Percentiles rank a stretch among this genome's conserved stretches.
These are phyloP conservation scores for Gracilaria caudata DNA, from an alignment of 23 red algal species.

Conservation along the genomic window DNA sequence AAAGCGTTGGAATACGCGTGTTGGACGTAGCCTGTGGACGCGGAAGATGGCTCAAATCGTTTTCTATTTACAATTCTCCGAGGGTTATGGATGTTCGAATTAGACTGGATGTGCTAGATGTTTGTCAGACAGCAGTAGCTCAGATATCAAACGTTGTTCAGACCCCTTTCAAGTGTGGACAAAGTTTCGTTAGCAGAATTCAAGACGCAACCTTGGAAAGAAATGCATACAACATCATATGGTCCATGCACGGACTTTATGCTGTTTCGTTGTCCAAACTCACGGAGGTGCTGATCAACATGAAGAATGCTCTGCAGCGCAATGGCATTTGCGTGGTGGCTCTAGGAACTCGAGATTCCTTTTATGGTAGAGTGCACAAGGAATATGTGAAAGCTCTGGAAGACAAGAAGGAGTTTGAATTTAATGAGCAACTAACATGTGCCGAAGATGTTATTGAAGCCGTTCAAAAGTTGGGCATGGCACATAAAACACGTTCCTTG, in stretches of 20 bases:
- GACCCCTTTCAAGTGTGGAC: background rate
- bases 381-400: background rate
- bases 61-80: background rate
- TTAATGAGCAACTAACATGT: background rate
- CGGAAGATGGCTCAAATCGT: background rate
- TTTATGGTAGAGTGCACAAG: background rate
- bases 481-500: background rate
- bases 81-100: background rate
- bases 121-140: background rate
- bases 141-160: background rate
- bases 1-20: background rate
- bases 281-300: background rate
- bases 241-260: constrained; percentile 9
- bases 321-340: background rate
- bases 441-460: background rate
- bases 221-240: background rate
- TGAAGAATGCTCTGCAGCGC: background rate
- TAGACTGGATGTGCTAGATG: background rate
- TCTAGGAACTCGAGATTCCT: background rate
- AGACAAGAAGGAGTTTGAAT: background rate
- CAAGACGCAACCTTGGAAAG: background rate
- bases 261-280: background rate
- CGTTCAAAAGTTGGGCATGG: background rate
- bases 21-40: background rate
- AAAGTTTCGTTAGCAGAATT: background rate